phyloP scores from a whole-genome alignment of 495 filamentous ascomycete genomes.

The Opeltia flavorubescens region DNA sequence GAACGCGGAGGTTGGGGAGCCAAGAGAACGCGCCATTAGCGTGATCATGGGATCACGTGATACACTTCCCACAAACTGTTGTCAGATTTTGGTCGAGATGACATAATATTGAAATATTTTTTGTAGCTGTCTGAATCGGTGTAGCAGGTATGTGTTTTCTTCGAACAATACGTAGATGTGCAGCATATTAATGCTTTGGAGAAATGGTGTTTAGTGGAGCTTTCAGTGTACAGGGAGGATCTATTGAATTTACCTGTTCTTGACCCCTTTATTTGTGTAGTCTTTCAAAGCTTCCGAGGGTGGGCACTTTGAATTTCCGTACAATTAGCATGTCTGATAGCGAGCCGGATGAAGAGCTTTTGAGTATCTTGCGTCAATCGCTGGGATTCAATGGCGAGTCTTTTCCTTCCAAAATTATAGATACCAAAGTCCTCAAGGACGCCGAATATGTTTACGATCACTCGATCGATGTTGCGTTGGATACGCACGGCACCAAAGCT shows the following conservation, averaged over 20 bases:
- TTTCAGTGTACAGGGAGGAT: too few relatives aligned
- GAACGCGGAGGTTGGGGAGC: too few relatives aligned
- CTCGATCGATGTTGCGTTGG: conserved; percentile 78
- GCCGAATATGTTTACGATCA: conserved; percentile 87
- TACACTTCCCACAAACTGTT: too few relatives aligned
- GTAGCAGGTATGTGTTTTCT: too few relatives aligned
- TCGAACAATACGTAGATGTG: too few relatives aligned
- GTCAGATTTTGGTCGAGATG: too few relatives aligned
- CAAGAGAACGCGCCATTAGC: background rate
- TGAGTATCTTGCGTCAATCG: conserved; percentile 73
- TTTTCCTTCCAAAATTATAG: conserved; percentile 33
- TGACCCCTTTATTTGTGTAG: background rate
- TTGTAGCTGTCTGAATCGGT: too few relatives aligned
- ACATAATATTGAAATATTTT: too few relatives aligned
- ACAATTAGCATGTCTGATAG: conserved; percentile 85
- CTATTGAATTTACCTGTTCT: too few relatives aligned
- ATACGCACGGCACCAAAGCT: conserved; percentile 60
- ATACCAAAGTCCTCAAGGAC: conserved; percentile 68
- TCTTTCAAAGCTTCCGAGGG: background rate
- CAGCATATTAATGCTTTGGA: too few relatives aligned
- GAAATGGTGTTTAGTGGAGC: too few relatives aligned
- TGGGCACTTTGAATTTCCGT: background rate
- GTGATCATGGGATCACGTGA: background rate
- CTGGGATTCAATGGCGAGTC: conserved; percentile 44
- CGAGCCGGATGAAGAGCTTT: conserved; percentile 75